These are phyloP conservation scores for Trichophyton mentagrophytes DNA, from an alignment of 2,329 filamentous ascomycete genomes.

Conservation along the genomic window DNA sequence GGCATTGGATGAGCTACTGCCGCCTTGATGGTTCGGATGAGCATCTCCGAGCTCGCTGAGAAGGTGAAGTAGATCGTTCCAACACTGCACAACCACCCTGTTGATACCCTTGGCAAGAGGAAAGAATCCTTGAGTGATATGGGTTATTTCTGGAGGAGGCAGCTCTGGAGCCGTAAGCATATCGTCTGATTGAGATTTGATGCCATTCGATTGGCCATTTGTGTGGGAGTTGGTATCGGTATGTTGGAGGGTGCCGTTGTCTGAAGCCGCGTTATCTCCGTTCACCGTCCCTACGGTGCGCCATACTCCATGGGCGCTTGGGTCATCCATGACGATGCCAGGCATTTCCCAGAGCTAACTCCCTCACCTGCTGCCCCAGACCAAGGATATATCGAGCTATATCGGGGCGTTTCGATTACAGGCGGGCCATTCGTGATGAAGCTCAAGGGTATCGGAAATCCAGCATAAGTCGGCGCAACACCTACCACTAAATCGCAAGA, in stretches of 20 bases:
- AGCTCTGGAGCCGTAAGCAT: slow-evolving; percentile 12
- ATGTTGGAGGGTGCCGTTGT: slow-evolving; percentile 18
- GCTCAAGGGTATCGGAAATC: neutral
- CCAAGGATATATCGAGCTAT: neutral
- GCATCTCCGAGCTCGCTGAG: slow-evolving; percentile 59
- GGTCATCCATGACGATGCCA: slow-evolving; percentile 30
- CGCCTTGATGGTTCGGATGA: slow-evolving; percentile 41
- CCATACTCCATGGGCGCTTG: slow-evolving; percentile 1
- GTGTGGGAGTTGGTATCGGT: slow-evolving; percentile 17
- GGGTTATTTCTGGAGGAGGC: slow-evolving; percentile 43
- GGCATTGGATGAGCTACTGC: slow-evolving; percentile 34
- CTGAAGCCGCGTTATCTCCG: slow-evolving; percentile 13
- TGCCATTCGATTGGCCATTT: slow-evolving; percentile 3
- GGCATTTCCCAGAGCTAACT: slow-evolving; percentile 20
- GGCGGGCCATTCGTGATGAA: neutral
- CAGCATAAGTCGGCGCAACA: neutral
- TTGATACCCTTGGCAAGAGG: slow-evolving; percentile 62
- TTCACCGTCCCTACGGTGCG: neutral
- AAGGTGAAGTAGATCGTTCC: slow-evolving; percentile 60
- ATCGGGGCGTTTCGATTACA: neutral
- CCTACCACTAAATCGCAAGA: neutral
- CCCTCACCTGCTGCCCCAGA: neutral
- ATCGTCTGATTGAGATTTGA: neutral
- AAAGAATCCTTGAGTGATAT: slow-evolving; percentile 65
- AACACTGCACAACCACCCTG: slow-evolving; percentile 70